Percentiles rank a stretch among this genome's conserved stretches.
phyloP scores from a whole-genome alignment of 352 stramenopile species.

The Elongisporangium prolatum region DNA sequence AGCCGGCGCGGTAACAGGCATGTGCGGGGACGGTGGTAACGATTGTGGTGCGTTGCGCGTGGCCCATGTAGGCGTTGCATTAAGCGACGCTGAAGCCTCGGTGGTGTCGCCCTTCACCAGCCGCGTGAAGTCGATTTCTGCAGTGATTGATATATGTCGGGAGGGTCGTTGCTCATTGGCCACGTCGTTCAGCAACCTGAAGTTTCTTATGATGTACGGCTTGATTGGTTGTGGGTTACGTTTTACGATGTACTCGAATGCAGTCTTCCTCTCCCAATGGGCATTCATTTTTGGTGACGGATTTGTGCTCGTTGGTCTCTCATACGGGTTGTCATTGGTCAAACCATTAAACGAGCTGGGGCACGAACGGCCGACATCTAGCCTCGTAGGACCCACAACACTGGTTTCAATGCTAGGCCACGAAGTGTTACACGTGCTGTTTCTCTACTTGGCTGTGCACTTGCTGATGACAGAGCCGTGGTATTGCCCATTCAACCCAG shows the following conservation, averaged over 20 bases:
- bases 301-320: conserved; percentile 55
- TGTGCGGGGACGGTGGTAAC: conserved; percentile 68
- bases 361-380: conserved; percentile 42
- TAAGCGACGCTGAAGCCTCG: conserved; percentile 70
- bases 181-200: conserved; percentile 81
- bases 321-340: conserved; percentile 67
- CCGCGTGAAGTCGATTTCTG: conserved; percentile 64
- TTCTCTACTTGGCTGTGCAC: conserved; percentile 23
- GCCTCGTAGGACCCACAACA: conserved; percentile 49
- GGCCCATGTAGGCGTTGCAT: conserved; percentile 71
- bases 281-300: conserved; percentile 70
- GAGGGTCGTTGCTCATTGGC: conserved; percentile 85
- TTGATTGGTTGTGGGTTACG: conserved; percentile 64
- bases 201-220: conserved; percentile 89
- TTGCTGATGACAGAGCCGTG: conserved; percentile 24
- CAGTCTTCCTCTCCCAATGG: conserved; percentile 66
- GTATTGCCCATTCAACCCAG: conserved; percentile 39
- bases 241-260: conserved; percentile 66
- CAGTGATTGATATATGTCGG: conserved; percentile 76
- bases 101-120: conserved; percentile 87
- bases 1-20: conserved; percentile 33
- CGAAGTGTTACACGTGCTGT: conserved; percentile 48
- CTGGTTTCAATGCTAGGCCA: conserved; percentile 39
- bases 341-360: conserved; percentile 33
- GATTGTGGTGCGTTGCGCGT: conserved; percentile 76